Conservation (phyloP, 192 early-diverging fungal species). For the Umbelopsis sp. region DNA sequence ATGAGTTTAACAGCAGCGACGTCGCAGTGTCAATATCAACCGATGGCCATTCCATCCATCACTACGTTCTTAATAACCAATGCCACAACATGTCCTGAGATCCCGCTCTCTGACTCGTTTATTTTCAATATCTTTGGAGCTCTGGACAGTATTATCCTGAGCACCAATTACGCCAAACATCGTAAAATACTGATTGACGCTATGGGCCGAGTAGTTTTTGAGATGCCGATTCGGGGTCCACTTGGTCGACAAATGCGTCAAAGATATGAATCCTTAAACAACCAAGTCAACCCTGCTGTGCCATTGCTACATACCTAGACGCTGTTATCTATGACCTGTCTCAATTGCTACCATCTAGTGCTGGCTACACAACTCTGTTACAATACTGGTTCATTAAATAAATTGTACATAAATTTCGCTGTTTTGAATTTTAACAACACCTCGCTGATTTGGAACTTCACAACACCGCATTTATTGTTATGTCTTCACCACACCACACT, state of each 20-base stretch:
- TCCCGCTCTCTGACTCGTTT: neutral
- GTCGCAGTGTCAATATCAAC: neutral
- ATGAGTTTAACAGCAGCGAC: neutral
- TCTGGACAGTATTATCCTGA: neutral
- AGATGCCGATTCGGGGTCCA: slow-evolving; percentile 7
- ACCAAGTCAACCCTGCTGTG: neutral
- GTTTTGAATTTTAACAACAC: neutral
- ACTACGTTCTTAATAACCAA: slow-evolving; percentile 4
- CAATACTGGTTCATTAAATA: neutral
- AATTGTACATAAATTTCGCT: neutral
- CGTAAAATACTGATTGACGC: neutral
- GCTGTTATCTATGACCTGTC: neutral
- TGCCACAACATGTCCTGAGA: slow-evolving; percentile 10
- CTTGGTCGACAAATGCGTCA: slow-evolving; percentile 7
- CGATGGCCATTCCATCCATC: neutral
- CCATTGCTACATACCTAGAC: neutral
- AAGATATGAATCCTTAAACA: neutral
- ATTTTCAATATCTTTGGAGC: slow-evolving; percentile 6
- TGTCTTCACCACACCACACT: too few species aligned
- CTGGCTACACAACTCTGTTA: neutral
- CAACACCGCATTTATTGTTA: neutral
- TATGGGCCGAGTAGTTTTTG: neutral
- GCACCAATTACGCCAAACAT: neutral
- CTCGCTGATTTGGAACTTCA: too few species aligned
- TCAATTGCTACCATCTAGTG: neutral